Base-by-base conservation (phyloP, 202 grass and related monocot species). In the Carex arenaria region DNA sequence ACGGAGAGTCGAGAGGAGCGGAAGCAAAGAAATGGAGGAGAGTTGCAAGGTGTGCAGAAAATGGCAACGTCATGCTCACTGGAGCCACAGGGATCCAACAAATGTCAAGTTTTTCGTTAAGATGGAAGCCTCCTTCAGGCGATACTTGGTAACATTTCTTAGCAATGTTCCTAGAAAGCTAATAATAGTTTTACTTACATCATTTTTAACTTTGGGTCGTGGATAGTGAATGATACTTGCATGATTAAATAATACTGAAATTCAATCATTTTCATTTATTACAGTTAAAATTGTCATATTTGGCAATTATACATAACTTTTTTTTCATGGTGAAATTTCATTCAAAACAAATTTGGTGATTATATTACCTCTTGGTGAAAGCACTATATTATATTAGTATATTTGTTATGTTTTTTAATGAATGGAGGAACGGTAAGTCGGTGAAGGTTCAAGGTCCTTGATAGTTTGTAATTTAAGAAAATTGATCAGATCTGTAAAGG, bases 21-120 rank as follows among this genome's bases (percentile, higher is more conserved):
- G 72, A 78, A 47, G 19, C 18, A 20, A 52, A 67, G 19, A 68
- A 63, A 22, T n/a, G 19, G 38, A 85, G 10, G 38, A 40, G 38
- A 62, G 47, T 0, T 91, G 89, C 82, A 81, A 71, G 82, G 86
- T 34, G 31, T 94, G 91, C 82, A 69, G 26, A n/a, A 70, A 84
- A 68, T 94, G 89, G 89, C 85, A 84, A 56, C 81, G 86, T 6
- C 89, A 94, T 84, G 84, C n/a, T 81, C 84, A 79, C 83, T 59
- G 78, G 87, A 57, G 83, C 61, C 89, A 94, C 79, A 87, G 76
- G 70, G 89, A 77, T 72, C 45, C 52, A 12, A 67, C 4, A 71
- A 87, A 80, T 42, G 64, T 67, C 8, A 81, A 54, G 11, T 94
- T 94, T 75, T 85, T 87, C 78, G 90, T 80, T 61, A 13, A 84